These are phyloP conservation scores for Thinopyrum elongatum DNA, from an alignment of 176 grass and related monocot species.

Conservation along the genomic window DNA sequence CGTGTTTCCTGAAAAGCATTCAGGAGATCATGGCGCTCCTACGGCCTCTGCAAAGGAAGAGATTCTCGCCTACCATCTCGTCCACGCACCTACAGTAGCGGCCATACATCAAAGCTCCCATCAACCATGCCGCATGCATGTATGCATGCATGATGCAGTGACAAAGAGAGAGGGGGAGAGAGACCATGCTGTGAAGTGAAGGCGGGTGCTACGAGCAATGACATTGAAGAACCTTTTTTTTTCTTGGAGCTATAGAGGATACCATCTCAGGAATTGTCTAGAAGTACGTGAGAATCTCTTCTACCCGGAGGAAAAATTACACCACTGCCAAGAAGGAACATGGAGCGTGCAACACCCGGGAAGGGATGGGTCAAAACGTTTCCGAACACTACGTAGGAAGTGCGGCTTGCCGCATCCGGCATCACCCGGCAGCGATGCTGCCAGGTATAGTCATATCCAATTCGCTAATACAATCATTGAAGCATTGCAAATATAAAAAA, in stretches of 20 bases:
- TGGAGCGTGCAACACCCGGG: too few species aligned
- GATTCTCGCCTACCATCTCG: neutral
- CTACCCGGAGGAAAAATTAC: neutral
- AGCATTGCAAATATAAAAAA: too few species aligned
- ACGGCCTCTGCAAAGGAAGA: neutral
- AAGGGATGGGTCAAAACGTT: too few species aligned
- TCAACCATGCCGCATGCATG: neutral
- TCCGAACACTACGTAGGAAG: too few species aligned
- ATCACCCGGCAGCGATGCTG: too few species aligned
- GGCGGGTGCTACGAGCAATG: neutral
- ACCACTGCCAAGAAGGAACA: neutral
- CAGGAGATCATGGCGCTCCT: conserved; percentile 20
- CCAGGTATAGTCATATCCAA: too few species aligned
- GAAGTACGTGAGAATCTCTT: conserved; percentile 37
- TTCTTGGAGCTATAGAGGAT: neutral
- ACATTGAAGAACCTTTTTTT: neutral
- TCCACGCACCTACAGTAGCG: neutral
- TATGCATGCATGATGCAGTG: neutral
- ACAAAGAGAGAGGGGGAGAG: neutral
- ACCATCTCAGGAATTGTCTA: conserved; percentile 23
- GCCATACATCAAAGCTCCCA: neutral
- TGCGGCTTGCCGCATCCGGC: too few species aligned
- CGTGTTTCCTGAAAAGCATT: conserved; percentile 37
- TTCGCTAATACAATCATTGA: too few species aligned
- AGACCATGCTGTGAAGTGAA: conserved; percentile 1